Conservation (phyloP, 2,329 filamentous ascomycete genomes). For the Chaetothyriales sp. region DNA sequence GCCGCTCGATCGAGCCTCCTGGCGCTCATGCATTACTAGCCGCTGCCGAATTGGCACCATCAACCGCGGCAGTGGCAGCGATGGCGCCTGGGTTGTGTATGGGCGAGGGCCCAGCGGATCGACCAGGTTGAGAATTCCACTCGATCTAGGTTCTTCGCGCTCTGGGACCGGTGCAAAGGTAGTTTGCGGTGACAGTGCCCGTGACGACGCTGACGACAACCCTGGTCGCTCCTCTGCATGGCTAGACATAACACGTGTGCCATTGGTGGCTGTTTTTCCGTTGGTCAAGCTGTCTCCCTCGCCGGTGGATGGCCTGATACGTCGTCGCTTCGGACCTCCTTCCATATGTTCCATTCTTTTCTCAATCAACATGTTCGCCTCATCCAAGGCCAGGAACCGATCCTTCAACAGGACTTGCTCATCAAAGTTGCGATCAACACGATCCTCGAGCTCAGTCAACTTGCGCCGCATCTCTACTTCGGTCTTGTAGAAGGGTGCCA, state of each 20-base stretch:
- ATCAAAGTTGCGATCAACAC: conserved; percentile 18
- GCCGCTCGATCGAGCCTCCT: conserved; percentile 16
- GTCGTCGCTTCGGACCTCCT: conserved; percentile 10
- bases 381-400: conserved; percentile 18
- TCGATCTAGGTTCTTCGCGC: conserved; percentile 14
- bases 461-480: conserved; percentile 19
- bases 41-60: not conserved
- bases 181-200: conserved; percentile 12
- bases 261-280: not conserved
- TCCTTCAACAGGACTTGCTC: conserved; percentile 18
- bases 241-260: conserved; percentile 11
- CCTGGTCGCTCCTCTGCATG: conserved; percentile 10
- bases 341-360: conserved; percentile 17
- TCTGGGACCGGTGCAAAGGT: conserved; percentile 2
- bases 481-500: conserved; percentile 19
- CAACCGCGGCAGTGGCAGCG: not conserved
- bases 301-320: conserved; percentile 3
- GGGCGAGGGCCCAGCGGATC: conserved; percentile 1
- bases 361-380: conserved; percentile 14
- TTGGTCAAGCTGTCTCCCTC: not conserved
- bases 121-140: conserved; percentile 15
- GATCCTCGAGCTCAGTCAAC: conserved; percentile 19
- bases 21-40: not conserved
- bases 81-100: not conserved
- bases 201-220: conserved; percentile 12